phyloP scores from a whole-genome alignment of 1,139 yeast species.

The Taphrina populina region DNA sequence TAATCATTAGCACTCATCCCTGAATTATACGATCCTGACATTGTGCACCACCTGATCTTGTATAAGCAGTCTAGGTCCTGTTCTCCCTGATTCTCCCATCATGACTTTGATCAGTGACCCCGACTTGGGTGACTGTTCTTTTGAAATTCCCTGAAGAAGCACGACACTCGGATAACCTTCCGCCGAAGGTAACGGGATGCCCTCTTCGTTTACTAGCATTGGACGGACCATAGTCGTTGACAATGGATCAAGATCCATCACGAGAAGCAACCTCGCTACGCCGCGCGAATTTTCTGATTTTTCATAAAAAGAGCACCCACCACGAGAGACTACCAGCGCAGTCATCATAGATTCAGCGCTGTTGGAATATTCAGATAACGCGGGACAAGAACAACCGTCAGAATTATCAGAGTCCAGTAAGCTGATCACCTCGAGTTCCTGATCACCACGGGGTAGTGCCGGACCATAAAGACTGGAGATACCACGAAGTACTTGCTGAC shows the following conservation, averaged over 20 bases:
- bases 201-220: neutral
- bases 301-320: slow-evolving; percentile 3
- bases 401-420: slow-evolving; percentile 2
- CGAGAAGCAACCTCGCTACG: slow-evolving; percentile 9
- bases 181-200: neutral
- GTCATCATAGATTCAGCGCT: neutral
- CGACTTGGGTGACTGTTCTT: too few species aligned
- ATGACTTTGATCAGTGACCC: too few species aligned
- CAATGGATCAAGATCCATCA: slow-evolving; percentile 1
- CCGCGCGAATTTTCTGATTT: neutral
- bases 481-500: neutral
- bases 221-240: neutral
- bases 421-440: neutral
- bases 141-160: too few species aligned
- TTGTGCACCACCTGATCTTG: neutral
- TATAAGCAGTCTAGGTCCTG: neutral
- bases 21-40: too few species aligned
- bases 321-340: slow-evolving; percentile 16
- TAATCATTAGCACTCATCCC: too few species aligned
- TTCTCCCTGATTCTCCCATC: too few species aligned
- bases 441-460: neutral
- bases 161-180: slow-evolving; percentile 1
- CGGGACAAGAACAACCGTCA: slow-evolving; percentile 19
- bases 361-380: neutral
- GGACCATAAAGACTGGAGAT: slow-evolving; percentile 2